Evolutionary conservation across 2,329 filamentous ascomycete species (phyloP), one percentile per base, ranked within the genome.

Genomic region (Claviceps citrina): DNA sequence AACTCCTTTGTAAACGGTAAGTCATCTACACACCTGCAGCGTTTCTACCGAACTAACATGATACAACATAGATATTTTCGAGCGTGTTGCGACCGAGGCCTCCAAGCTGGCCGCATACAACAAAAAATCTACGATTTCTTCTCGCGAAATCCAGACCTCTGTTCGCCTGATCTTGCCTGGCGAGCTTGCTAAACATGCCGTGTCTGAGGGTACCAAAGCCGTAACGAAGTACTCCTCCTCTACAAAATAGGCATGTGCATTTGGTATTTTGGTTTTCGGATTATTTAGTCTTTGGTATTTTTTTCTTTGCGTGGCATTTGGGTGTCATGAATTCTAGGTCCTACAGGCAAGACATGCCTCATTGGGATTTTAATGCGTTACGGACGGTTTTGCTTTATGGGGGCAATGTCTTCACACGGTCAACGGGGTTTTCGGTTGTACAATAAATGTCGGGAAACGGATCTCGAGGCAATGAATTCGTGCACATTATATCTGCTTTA

Each of bases 71-170:
- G 86, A 98, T 60, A 98, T 98, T 64, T 98, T 98, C 65, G 91
- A 98, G 81, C 87, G 91, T 56, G 89, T 98, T 54, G 91, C 91
- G 50, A 95, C 91, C 44, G 91, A 98, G 70, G 91, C 91, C 39
- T 94, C 85, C 63, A 98, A 98, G 81, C 81, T 98, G 46, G 91
- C 91, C 54, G 91, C 91, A 49, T 98, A 98, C 77, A 98, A 98
- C 82, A 98, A 96, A 83, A 98, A 98, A 78, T 96, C 89, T 38
- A 98, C 91, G 63, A 98, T 98, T 70, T 96, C 89, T 40, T 96
- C 91, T 53, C 83, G 91, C 60, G 91, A 98, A 72, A 98, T 98
- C 62, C 91, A 98, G 77, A 98, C 91, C 55, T 95, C 91, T 54
- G 91, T 98, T 55, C 83, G 91, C 53, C 79, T 98, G 47, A 98